These are phyloP conservation scores for Sporothrix pseudoabietina DNA, from an alignment of 2,329 filamentous ascomycete genomes.

Conservation along the genomic window DNA sequence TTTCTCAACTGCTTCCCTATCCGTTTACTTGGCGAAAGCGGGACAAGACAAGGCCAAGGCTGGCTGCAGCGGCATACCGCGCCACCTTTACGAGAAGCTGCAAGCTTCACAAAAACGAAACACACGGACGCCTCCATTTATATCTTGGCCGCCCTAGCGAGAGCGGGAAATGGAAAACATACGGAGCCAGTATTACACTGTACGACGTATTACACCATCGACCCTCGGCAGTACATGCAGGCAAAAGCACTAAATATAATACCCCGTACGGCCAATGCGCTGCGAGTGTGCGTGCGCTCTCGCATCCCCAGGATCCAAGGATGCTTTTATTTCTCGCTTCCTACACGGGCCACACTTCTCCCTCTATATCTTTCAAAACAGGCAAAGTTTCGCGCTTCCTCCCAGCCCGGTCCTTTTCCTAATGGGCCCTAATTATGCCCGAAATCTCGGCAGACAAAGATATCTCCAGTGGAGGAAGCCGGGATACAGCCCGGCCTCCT, in stretches of 20 bases:
- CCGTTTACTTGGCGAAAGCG: neutral
- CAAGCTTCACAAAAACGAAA: neutral
- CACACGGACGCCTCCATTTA: neutral
- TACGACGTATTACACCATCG: neutral
- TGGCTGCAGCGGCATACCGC: neutral
- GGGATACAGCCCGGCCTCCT: neutral
- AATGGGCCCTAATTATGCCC: neutral
- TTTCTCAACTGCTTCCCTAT: neutral
- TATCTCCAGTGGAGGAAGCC: too few relatives aligned
- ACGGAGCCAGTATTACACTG: too few relatives aligned
- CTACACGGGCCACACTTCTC: neutral
- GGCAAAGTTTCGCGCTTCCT: neutral
- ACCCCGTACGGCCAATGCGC: neutral
- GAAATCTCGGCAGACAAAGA: neutral
- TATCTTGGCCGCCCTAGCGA: neutral
- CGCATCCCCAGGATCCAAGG: neutral
- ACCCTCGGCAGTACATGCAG: neutral
- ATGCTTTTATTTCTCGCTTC: neutral
- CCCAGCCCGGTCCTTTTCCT: neutral
- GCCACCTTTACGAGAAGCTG: too few relatives aligned
- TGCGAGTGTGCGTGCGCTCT: neutral
- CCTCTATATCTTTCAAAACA: too few relatives aligned
- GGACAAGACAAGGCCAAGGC: neutral
- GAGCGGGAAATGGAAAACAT: conserved; percentile 13
- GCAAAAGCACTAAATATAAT: neutral